Evolutionary conservation across 306 rosid genomes (phyloP), one percentile per base, ranked within the genome.

Genomic region (Cucumis melo): DNA sequence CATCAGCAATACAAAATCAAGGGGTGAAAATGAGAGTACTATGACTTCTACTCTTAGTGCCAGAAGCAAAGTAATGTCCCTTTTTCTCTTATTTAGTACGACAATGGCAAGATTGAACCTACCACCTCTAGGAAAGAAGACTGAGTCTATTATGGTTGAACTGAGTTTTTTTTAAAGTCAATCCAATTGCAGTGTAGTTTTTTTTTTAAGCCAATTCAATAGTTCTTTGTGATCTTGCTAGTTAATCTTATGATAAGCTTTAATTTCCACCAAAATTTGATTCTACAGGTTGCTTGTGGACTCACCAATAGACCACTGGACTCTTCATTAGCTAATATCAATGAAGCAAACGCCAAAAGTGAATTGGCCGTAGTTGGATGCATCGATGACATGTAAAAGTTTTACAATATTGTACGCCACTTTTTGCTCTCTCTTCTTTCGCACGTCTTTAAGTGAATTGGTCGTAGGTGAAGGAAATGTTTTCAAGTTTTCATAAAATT

Each of bases 361-460:
- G 97, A 94, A 76, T 77, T 94, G 79, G 91, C 97, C 1, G 98
- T 89, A 23, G 82, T 85, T 0, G 98, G 89, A 64, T 91, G 92
- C 24, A 32, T 94, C 48, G 95, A 94, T 79, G 98, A 94, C 38
- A 82, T 91, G 44, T 91, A 90, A 54, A 41, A 73, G 68, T 89
- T 75, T 44, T 94, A 87, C 86, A 89, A 86, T 80, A 82, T 82
- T 16, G 98, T 91, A 83, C 5, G 21, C 21, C 3, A 8, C 29
- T 24, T 29, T 62, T 17, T 34, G 66, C 9, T 56, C 78, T 17
- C 3, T 3, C 8, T 4, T 20, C 3, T 20, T 3, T 50, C 64
- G 2, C 13, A 1, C 20, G 13, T 39, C 6, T 39, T 39, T 39
- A 39, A 38, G 9, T 39, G 8, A 39, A 39, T 39, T 39, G 9